Evolutionary conservation across 257 asterid species (phyloP).

Genomic region (Ophiorrhiza pumila): DNA sequence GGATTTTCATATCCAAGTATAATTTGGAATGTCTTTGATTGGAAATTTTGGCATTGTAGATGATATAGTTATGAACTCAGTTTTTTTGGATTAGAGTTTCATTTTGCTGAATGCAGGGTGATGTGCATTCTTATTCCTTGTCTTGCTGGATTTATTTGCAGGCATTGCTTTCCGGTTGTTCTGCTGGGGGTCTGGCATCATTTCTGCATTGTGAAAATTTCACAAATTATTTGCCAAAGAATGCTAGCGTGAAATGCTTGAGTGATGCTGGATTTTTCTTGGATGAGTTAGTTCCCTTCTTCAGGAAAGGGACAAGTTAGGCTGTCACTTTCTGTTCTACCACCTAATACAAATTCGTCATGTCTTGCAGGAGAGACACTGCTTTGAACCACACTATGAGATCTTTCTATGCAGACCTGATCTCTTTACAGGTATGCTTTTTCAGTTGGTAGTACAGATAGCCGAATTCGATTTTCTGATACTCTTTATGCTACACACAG

Average conservation of each 20-base stretch:
- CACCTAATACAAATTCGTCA: neutral
- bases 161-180: constrained; percentile 97
- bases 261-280: constrained; percentile 94
- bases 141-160: constrained; percentile 23
- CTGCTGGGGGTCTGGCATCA: constrained; percentile 93
- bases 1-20: neutral
- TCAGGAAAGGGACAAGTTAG: neutral
- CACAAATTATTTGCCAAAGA: constrained; percentile 57
- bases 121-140: neutral
- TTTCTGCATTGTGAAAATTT: constrained; percentile 82
- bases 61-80: neutral
- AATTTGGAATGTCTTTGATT: neutral
- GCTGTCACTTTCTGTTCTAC: neutral
- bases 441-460: neutral
- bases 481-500: neutral
- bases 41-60: neutral
- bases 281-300: constrained; percentile 57
- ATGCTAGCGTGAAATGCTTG: constrained; percentile 83
- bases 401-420: constrained; percentile 48
- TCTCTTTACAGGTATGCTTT: constrained; percentile 60
- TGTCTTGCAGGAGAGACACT: constrained; percentile 69
- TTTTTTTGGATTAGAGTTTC: neutral
- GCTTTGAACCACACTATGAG: constrained; percentile 72
- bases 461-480: neutral
- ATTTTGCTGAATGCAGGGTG: neutral